Base-by-base conservation (phyloP, 2,329 filamentous ascomycete genomes). In the Plectosphaerella sp. region DNA sequence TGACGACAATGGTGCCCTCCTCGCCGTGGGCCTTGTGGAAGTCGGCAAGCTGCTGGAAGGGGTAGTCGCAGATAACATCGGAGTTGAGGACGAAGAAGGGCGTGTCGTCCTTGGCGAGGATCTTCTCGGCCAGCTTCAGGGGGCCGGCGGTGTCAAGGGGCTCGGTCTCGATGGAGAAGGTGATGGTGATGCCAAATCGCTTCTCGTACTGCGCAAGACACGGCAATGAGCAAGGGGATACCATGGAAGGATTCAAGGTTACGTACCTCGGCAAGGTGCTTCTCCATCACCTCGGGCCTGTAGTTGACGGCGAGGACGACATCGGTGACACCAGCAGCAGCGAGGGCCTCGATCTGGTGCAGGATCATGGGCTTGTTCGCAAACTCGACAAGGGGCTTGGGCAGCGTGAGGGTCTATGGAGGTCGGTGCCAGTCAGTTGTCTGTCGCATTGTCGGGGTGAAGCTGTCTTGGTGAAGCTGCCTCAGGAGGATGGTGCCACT, bases 21-120 rank as follows among this genome's bases (percentile, higher is more conserved):
- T 96, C 84, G 55, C 93, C 94, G 72, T 99, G 94, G 53, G 77
- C 75, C 74, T 89, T 93, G 83, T 97, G 94, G 83, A 96, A 97
- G 18, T 86, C 85, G 55, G 89, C 89, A 49, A 97, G 84, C 63
- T 96, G 81, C 70, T 89, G 79, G 79, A 99, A 97, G 52, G 93
- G 94, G 72, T 93, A 97, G 62, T 97, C 92, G 83, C 93, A 99
- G 70, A 96, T 97, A 66, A 99, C 87, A 67, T 99, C 93, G 50
- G 91, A 95, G 82, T 99, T 99, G 63, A 99, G 86, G 51, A 99
- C 94, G 73, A 99, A 97, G 79, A 97, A 97, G 51, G 94, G 94
- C 22, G 83, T 79, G 71, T 97, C 89, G 69, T 97, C 92, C 77
- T 97, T 97, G 68, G 83, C 88, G 51, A 99, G 83, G 62, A 93